These are phyloP conservation scores for Aspergillus baeticus DNA, from an alignment of 495 filamentous ascomycete genomes.

Conservation along the genomic window DNA sequence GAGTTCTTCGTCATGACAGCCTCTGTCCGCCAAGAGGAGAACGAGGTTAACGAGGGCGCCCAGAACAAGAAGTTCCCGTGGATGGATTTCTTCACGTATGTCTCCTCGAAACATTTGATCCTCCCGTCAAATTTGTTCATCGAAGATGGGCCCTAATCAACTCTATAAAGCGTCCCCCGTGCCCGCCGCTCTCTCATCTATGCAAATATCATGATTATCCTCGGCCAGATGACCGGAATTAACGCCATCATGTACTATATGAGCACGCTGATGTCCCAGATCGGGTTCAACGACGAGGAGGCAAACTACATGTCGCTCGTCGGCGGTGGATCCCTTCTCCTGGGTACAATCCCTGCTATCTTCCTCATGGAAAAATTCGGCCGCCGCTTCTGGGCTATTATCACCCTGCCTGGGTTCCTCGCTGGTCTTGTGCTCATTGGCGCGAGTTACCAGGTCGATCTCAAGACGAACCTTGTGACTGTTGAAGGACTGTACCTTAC, in stretches of 20 bases:
- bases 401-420: constrained; percentile 62
- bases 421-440: constrained; percentile 58
- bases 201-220: constrained; percentile 61
- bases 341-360: constrained; percentile 59
- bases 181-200: constrained; percentile 60
- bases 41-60: constrained; percentile 40
- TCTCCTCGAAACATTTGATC: too few relatives aligned
- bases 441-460: constrained; percentile 47
- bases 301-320: constrained; percentile 63
- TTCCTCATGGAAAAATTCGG: constrained; percentile 61
- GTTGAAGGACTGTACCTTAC: constrained; percentile 54
- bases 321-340: constrained; percentile 55
- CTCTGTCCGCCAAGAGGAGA: constrained; percentile 47
- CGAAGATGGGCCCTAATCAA: too few relatives aligned
- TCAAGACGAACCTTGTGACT: constrained; percentile 32
- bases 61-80: constrained; percentile 47
- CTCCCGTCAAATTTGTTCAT: too few relatives aligned
- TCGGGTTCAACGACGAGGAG: constrained; percentile 51
- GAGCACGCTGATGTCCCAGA: constrained; percentile 54
- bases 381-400: constrained; percentile 60
- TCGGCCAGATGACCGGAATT: constrained; percentile 61
- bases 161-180: constrained; percentile 46
- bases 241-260: constrained; percentile 66
- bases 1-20: constrained; percentile 57
- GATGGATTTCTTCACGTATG: constrained; percentile 62